These are phyloP conservation scores for Dryas integrifolia DNA, from an alignment of 331 rosid species.

Conservation along the genomic window DNA sequence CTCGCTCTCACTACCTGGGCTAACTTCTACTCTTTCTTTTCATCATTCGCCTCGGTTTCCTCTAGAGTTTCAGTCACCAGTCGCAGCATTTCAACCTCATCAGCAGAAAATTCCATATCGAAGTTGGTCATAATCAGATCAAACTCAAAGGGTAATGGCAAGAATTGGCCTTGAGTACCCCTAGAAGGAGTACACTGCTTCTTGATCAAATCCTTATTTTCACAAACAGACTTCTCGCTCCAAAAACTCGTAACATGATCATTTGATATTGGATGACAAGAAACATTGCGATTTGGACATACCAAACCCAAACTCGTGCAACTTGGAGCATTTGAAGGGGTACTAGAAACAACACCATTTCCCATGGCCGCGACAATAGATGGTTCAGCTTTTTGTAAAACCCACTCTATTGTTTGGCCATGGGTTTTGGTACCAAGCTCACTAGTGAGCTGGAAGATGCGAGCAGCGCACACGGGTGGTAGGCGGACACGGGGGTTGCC, in stretches of 20 bases:
- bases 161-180: too few relatives aligned
- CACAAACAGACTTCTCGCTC: background rate
- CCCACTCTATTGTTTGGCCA: constrained; percentile 52
- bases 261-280: too few relatives aligned
- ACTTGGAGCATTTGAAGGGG: background rate
- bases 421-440: constrained; percentile 41
- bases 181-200: background rate
- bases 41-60: background rate
- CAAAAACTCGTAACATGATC: too few relatives aligned
- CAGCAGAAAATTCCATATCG: constrained; percentile 32
- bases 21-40: background rate
- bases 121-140: constrained; percentile 1
- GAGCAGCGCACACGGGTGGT: constrained; percentile 36
- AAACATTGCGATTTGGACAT: too few relatives aligned
- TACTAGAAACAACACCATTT: background rate
- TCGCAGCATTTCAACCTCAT: constrained; percentile 16
- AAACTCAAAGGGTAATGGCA: too few relatives aligned
- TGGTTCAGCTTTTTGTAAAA: constrained; percentile 37
- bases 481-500: constrained; percentile 39
- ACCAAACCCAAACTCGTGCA: too few relatives aligned
- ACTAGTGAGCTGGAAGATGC: constrained; percentile 43
- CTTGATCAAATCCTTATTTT: background rate
- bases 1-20: too few relatives aligned
- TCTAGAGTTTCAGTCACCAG: constrained; percentile 22
- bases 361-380: constrained; percentile 24